Percentiles rank a stretch among this genome's conserved stretches.
Conservation (phyloP, 2,329 filamentous ascomycete genomes). For the Chrysosphaeria jannelii region DNA sequence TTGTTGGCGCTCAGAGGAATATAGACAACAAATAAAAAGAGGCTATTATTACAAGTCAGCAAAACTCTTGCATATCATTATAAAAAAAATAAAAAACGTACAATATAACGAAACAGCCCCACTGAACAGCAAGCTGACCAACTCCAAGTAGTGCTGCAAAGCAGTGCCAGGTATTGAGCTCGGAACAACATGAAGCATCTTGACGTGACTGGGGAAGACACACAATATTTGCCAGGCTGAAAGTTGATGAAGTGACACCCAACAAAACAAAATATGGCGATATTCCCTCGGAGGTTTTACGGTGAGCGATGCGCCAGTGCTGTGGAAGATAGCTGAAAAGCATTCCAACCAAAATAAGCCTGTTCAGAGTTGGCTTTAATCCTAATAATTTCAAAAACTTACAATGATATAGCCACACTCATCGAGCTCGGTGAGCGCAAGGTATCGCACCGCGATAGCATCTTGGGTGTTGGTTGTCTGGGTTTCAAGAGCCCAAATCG, state of each 20-base stretch:
- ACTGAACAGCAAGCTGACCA: slow-evolving; percentile 71
- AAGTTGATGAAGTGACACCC: slow-evolving; percentile 71
- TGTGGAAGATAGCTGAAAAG: slow-evolving; percentile 84
- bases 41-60: slow-evolving; percentile 18
- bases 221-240: slow-evolving; percentile 75
- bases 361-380: slow-evolving; percentile 6
- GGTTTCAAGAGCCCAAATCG: too few relatives aligned
- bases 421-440: slow-evolving; percentile 21
- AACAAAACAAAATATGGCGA: slow-evolving; percentile 86
- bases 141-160: slow-evolving; percentile 66
- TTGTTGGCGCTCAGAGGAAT: slow-evolving; percentile 21
- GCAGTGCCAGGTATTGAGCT: slow-evolving; percentile 57
- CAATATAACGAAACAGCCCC: slow-evolving; percentile 80
- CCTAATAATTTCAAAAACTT: slow-evolving; percentile 4
- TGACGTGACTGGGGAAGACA: slow-evolving; percentile 55
- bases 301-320: slow-evolving; percentile 66
- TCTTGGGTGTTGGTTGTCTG: too few relatives aligned
- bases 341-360: slow-evolving; percentile 59
- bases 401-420: slow-evolving; percentile 26
- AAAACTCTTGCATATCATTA: neutral
- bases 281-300: slow-evolving; percentile 72
- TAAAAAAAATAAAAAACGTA: slow-evolving; percentile 14
- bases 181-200: slow-evolving; percentile 63
- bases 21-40: slow-evolving; percentile 72
- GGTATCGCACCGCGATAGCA: slow-evolving; percentile 18